Evolutionary conservation across 768 basidiomycete genomes (phyloP).

Genomic region (Amanita jacksonii): DNA sequence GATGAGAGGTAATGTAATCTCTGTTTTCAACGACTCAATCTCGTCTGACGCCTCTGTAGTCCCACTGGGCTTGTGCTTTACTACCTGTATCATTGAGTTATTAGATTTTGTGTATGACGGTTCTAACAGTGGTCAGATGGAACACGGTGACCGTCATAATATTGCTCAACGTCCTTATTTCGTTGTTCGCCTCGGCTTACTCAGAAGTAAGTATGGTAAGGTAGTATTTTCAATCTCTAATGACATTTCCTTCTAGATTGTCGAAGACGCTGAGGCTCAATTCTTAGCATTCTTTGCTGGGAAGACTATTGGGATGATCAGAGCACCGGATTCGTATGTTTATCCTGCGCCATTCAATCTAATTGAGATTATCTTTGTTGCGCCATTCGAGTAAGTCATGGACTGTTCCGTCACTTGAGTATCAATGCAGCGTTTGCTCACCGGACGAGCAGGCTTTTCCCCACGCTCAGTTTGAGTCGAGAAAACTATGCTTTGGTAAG

Average conservation of each 20-base stretch:
- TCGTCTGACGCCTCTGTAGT: slow-evolving; percentile 19
- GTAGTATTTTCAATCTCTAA: not conserved
- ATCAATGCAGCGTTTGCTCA: not conserved
- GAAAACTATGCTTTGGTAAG: slow-evolving; percentile 51
- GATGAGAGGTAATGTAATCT: slow-evolving; percentile 29
- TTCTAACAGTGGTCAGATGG: slow-evolving; percentile 42
- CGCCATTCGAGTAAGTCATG: slow-evolving; percentile 76
- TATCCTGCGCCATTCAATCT: slow-evolving; percentile 94
- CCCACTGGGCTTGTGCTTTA: slow-evolving; percentile 58
- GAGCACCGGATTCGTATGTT: slow-evolving; percentile 78
- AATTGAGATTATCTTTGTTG: slow-evolving; percentile 69
- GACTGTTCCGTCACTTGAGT: not conserved
- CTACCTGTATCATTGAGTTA: slow-evolving; percentile 54
- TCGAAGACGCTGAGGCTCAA: slow-evolving; percentile 81
- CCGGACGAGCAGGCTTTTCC: slow-evolving; percentile 33
- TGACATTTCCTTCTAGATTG: slow-evolving; percentile 36
- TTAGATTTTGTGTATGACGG: not conserved
- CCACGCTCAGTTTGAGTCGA: slow-evolving; percentile 32
- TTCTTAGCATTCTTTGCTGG: slow-evolving; percentile 85
- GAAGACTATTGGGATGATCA: slow-evolving; percentile 78
- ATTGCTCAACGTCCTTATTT: slow-evolving; percentile 88
- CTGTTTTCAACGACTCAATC: slow-evolving; percentile 2
- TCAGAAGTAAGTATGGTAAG: slow-evolving; percentile 51
- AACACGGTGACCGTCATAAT: slow-evolving; percentile 76
- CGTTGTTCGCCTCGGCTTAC: slow-evolving; percentile 91